These are phyloP conservation scores for Penicillium dipodomyicola DNA, from an alignment of 495 filamentous ascomycete species.

Conservation along the genomic window DNA sequence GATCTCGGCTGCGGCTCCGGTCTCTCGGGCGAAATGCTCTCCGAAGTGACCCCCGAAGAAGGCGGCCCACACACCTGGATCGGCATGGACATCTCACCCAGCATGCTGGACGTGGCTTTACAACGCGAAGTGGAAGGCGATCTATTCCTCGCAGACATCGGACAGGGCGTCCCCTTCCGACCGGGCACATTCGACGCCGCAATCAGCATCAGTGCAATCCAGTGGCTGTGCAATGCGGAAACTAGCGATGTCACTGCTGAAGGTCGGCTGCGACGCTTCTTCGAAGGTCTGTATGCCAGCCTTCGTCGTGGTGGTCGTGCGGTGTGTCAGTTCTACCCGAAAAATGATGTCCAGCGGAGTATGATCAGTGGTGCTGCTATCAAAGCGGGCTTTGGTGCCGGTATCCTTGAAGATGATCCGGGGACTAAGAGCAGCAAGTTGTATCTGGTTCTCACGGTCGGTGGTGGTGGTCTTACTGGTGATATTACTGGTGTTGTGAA, in stretches of 20 bases:
- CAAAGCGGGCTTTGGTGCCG: constrained; percentile 91
- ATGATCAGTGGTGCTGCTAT: constrained; percentile 91
- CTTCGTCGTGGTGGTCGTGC: constrained; percentile 83
- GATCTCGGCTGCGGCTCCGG: constrained; percentile 95
- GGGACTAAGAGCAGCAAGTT: constrained; percentile 93
- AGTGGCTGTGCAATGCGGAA: constrained; percentile 98
- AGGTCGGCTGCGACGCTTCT: constrained; percentile 77
- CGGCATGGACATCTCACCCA: constrained; percentile 90
- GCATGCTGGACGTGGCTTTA: constrained; percentile 89
- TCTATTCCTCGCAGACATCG: constrained; percentile 86
- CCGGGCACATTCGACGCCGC: constrained; percentile 92
- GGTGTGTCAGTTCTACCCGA: constrained; percentile 97
- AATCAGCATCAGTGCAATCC: constrained; percentile 88
- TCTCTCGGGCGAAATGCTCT: constrained; percentile 90
- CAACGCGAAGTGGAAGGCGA: constrained; percentile 92
- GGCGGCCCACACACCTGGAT: constrained; percentile 90
- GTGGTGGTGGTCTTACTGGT: constrained; percentile 67
- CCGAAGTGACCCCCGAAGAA: constrained; percentile 57
- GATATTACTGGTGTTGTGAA: constrained; percentile 86
- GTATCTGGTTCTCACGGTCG: constrained; percentile 91
- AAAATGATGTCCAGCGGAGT: constrained; percentile 83
- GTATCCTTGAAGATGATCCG: constrained; percentile 90
- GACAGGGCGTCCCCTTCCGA: constrained; percentile 92
- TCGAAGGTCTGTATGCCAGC: constrained; percentile 84
- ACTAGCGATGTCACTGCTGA: constrained; percentile 74